A percentile compares a stretch with the other conserved stretches of the same genome.
These are phyloP conservation scores for Chimonanthus salicifolius DNA, from an alignment of 164 flowering plant species.

Conservation along the genomic window DNA sequence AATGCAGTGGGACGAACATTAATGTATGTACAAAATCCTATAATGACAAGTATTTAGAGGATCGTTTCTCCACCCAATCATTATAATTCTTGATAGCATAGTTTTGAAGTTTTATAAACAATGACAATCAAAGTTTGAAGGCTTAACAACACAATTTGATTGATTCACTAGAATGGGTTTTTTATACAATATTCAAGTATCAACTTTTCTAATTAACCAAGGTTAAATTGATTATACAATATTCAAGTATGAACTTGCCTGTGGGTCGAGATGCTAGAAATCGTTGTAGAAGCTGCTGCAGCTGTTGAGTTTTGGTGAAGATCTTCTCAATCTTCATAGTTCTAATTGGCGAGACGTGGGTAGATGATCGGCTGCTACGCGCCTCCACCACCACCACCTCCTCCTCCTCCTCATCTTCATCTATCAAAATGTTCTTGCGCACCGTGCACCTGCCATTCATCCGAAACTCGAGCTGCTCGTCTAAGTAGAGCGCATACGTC, in stretches of 20 bases:
- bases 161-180: neutral
- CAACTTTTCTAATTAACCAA: neutral
- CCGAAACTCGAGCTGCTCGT: slow-evolving; percentile 61
- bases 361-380: neutral
- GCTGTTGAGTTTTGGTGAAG: slow-evolving; percentile 48
- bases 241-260: slow-evolving; percentile 28
- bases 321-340: slow-evolving; percentile 49
- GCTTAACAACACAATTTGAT: neutral
- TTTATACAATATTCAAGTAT: neutral
- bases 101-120: no score
- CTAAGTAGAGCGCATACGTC: slow-evolving; percentile 67
- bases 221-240: no score
- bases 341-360: slow-evolving; percentile 29
- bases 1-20: no score
- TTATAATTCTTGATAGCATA: no score
- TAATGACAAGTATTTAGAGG: no score
- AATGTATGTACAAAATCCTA: no score
- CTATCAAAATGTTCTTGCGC: neutral
- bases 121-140: no score
- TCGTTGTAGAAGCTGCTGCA: slow-evolving; percentile 72
- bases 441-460: slow-evolving; percentile 54
- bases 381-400: slow-evolving; percentile 26
- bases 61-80: no score
- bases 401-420: neutral
- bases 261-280: slow-evolving; percentile 81